A percentile compares a stretch with the other conserved stretches of the same genome.
Conservation (phyloP, 345 rosid species). For the Jatropha curcas region DNA sequence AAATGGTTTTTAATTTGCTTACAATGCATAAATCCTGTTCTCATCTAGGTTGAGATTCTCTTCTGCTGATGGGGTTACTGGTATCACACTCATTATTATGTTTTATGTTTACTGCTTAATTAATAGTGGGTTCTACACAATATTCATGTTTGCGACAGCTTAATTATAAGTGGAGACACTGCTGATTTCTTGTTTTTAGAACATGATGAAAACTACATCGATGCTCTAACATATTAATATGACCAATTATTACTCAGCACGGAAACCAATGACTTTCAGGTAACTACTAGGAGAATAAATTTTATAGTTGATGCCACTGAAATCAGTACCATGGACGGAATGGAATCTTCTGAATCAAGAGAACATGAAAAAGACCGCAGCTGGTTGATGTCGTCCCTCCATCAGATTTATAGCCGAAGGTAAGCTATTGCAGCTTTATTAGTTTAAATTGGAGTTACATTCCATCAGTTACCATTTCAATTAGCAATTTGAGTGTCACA, state of each 20-base stretch:
- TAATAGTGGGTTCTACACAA: neutral
- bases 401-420: slow-evolving; percentile 97
- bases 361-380: slow-evolving; percentile 77
- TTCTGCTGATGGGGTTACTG: neutral
- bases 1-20: slow-evolving; percentile 7
- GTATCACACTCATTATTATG: neutral
- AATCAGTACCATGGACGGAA: slow-evolving; percentile 42
- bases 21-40: neutral
- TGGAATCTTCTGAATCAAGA: slow-evolving; percentile 46
- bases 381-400: slow-evolving; percentile 88
- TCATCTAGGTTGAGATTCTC: neutral
- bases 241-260: neutral
- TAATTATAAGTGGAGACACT: neutral
- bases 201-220: slow-evolving; percentile 13
- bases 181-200: slow-evolving; percentile 10
- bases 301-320: slow-evolving; percentile 72
- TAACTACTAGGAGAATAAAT: slow-evolving; percentile 86
- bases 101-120: neutral
- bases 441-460: neutral
- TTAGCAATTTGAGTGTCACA: slow-evolving; percentile 5
- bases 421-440: slow-evolving; percentile 15
- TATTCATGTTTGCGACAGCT: neutral
- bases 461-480: too few species aligned
- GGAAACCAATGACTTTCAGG: slow-evolving; percentile 43
- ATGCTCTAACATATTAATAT: neutral